phyloP scores from a whole-genome alignment of 352 stramenopile species.

The Phytophthora citrophthora region DNA sequence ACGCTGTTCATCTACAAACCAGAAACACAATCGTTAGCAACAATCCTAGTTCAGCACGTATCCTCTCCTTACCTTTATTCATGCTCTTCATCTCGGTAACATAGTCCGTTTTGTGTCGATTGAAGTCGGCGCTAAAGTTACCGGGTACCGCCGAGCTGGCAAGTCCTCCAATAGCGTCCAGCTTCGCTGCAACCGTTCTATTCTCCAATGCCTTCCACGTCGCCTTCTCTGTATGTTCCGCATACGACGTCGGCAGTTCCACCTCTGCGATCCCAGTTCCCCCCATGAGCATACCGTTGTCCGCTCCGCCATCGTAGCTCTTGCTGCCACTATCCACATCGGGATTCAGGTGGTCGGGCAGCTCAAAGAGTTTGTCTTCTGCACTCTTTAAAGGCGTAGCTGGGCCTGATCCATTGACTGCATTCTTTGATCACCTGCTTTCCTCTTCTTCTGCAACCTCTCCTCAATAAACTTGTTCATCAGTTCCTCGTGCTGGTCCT shows the following conservation, averaged over 20 bases:
- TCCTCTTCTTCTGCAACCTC: slow-evolving; percentile 58
- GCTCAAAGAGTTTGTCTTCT: slow-evolving; percentile 72
- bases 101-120: slow-evolving; percentile 71
- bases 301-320: slow-evolving; percentile 45
- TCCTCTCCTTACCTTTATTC: slow-evolving; percentile 48
- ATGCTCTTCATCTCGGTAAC: slow-evolving; percentile 74
- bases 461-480: slow-evolving; percentile 89
- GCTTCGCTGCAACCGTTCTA: slow-evolving; percentile 11
- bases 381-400: slow-evolving; percentile 35
- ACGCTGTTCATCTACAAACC: slow-evolving; percentile 65
- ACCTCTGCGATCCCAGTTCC: slow-evolving; percentile 85
- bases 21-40: slow-evolving; percentile 16
- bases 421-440: neutral
- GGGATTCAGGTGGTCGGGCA: slow-evolving; percentile 64
- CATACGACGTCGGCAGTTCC: slow-evolving; percentile 63
- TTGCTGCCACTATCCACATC: slow-evolving; percentile 46
- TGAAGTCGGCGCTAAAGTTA: slow-evolving; percentile 85
- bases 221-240: slow-evolving; percentile 55
- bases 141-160: slow-evolving; percentile 62
- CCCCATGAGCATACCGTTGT: slow-evolving; percentile 74
- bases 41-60: too few species aligned
- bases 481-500: slow-evolving; percentile 81
- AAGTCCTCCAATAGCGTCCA: slow-evolving; percentile 36
- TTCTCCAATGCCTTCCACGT: slow-evolving; percentile 55
- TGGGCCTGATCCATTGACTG: neutral